These are phyloP conservation scores for Babesia bigemina DNA, from an alignment of 169 alveolate genomes.

Conservation along the genomic window DNA sequence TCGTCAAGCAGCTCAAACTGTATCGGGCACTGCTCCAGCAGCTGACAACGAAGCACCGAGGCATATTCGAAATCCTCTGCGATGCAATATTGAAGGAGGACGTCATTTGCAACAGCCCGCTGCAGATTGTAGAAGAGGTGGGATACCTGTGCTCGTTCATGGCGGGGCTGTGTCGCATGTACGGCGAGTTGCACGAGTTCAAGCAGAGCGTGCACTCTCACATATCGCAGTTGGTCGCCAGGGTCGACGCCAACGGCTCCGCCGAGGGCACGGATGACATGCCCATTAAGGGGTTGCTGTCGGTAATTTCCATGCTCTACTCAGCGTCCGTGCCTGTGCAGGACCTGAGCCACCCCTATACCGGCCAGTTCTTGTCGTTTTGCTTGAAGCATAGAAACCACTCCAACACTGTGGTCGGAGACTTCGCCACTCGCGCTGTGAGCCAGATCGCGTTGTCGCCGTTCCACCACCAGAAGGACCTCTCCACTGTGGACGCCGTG, in stretches of 20 bases:
- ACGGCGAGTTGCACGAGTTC: not conserved
- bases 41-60: constrained; percentile 3
- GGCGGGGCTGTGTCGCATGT: constrained; percentile 19
- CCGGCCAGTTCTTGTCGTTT: constrained; percentile 31
- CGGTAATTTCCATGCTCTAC: constrained; percentile 26
- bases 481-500: constrained; percentile 12
- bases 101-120: constrained; percentile 44
- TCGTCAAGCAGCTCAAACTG: constrained; percentile 60
- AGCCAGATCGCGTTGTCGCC: constrained; percentile 42
- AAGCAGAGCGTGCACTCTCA: constrained; percentile 1
- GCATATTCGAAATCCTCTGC: constrained; percentile 10
- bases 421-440: constrained; percentile 38
- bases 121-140: constrained; percentile 52
- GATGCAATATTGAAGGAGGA: constrained; percentile 10
- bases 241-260: not conserved
- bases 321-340: constrained; percentile 32
- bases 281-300: constrained; percentile 30
- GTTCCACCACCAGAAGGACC: constrained; percentile 9
- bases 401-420: constrained; percentile 26
- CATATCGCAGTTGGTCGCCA: constrained; percentile 9
- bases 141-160: constrained; percentile 33
- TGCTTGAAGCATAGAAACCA: constrained; percentile 23
- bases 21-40: constrained; percentile 60
- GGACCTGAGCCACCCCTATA: constrained; percentile 39
- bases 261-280: constrained; percentile 4